Evolutionary conservation across 768 basidiomycete species (phyloP), one percentile per base, ranked within the genome.

Genomic region (Calvatia gigantea): DNA sequence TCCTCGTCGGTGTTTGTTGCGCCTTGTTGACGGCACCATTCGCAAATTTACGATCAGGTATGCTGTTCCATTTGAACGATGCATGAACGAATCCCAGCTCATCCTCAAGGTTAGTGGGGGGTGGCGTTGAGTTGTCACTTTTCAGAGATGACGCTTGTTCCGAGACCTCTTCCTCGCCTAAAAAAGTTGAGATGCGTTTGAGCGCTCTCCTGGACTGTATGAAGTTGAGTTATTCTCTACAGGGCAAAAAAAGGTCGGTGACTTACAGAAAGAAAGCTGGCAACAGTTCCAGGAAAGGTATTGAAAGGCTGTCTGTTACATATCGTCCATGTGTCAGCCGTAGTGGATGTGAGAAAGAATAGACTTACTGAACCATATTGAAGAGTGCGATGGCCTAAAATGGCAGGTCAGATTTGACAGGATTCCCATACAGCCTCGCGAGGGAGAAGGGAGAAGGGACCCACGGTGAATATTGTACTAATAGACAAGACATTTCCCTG

Each of bases 391-490:
- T 88, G 0, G 92, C 76, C 81, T 87, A 47, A 2, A 35, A 15
- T n/a, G n/a, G n/a, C n/a, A n/a, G n/a, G n/a, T n/a, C n/a, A n/a
- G n/a, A n/a, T n/a, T n/a, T n/a, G n/a, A n/a, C n/a, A n/a, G n/a
- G n/a, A n/a, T n/a, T n/a, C n/a, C n/a, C n/a, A n/a, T n/a, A n/a
- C n/a, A n/a, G n/a, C n/a, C n/a, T n/a, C n/a, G n/a, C n/a, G n/a
- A n/a, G n/a, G n/a, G n/a, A n/a, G n/a, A n/a, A n/a, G n/a, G n/a
- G n/a, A n/a, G n/a, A n/a, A 29, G 32, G n/a, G 25, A 73, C 82
- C 28, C 39, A 86, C 86, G 43, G 94, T 96, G 66, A 96, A 96
- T 0, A 94, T 94, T 15, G 83, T 78, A 7, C 87, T 78, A 45
- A 94, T 77, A 0, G 91, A 87, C 45, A 98, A 67, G 65, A 90